Evolutionary conservation across 257 asterid genomes (phyloP).

Genomic region (Capsicum pubescens): DNA sequence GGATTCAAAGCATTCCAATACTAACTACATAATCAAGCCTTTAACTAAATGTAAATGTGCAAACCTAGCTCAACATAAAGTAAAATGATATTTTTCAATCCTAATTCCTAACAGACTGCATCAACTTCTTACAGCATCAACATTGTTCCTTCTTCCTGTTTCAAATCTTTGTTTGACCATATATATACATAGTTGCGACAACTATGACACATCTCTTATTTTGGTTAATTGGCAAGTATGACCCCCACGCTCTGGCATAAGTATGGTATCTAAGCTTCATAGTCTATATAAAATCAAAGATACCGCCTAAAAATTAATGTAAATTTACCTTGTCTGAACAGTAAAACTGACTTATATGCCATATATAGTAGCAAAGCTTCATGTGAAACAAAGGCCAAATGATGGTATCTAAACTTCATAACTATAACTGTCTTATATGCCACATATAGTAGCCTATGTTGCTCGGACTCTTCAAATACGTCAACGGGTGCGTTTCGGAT

Average conservation of each 20-base stretch:
- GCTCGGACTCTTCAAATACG: too few relatives aligned
- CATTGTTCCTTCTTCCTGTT: constrained; percentile 17
- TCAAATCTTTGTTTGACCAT: background rate
- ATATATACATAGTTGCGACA: background rate
- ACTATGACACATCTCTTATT: background rate
- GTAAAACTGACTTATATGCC: background rate
- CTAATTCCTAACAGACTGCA: constrained; percentile 19
- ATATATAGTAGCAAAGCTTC: background rate
- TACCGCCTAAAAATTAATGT: background rate
- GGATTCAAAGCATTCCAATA: constrained; percentile 6
- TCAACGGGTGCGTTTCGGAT: too few relatives aligned
- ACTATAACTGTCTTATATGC: too few relatives aligned
- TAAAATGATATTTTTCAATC: constrained; percentile 15
- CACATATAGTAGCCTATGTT: too few relatives aligned
- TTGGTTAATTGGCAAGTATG: background rate
- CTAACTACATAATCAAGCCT: background rate
- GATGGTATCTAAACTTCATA: too few relatives aligned
- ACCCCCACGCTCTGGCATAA: too few relatives aligned
- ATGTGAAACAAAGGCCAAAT: background rate
- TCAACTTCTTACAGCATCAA: constrained; percentile 1
- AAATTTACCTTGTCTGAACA: background rate
- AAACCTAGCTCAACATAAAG: constrained; percentile 21
- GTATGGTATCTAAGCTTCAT: constrained; percentile 7
- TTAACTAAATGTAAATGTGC: background rate
- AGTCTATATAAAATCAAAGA: background rate